Percentiles rank a stretch among this genome's conserved stretches.
Evolutionary conservation across 495 filamentous ascomycete species (phyloP).

Genomic region (Apodospora peruviana): DNA sequence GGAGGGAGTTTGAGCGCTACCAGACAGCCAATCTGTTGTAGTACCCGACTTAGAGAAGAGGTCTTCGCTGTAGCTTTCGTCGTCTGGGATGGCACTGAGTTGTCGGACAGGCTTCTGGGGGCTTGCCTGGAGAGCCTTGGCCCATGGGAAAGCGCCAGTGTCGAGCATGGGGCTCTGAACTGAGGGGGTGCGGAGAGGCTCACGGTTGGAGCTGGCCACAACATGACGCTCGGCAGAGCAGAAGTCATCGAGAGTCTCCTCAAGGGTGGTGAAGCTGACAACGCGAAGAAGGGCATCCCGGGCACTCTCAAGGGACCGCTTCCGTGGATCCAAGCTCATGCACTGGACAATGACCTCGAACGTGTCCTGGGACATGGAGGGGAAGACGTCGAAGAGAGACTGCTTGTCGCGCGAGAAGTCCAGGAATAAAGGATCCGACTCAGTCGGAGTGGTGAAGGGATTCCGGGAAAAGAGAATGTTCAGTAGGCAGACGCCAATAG

Average conservation of each 20-base stretch:
- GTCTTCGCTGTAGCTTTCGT: conserved; percentile 74
- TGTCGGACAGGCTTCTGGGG: conserved; percentile 71
- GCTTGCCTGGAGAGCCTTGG: conserved; percentile 78
- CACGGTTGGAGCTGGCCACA: conserved; percentile 79
- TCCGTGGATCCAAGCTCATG: conserved; percentile 82
- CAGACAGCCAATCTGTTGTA: conserved; percentile 67
- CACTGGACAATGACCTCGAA: conserved; percentile 86
- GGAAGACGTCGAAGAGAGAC: conserved; percentile 95
- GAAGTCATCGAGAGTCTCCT: conserved; percentile 90
- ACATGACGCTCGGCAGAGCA: conserved; percentile 70
- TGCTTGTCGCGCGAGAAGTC: conserved; percentile 91
- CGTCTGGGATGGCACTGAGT: conserved; percentile 78
- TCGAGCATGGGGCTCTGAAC: conserved; percentile 82
- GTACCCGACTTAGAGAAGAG: conserved; percentile 78
- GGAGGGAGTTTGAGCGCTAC: conserved; percentile 62
- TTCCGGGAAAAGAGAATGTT: conserved; percentile 96
- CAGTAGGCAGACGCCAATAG: conserved; percentile 88
- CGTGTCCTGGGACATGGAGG: conserved; percentile 96
- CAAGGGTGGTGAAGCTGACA: conserved; percentile 82
- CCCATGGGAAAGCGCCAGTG: conserved; percentile 86
- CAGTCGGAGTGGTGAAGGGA: conserved; percentile 81
- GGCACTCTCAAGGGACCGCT: conserved; percentile 73
- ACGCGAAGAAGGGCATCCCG: conserved; percentile 71
- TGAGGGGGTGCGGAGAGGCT: conserved; percentile 92
- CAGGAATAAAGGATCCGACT: conserved; percentile 80